Percentiles rank a stretch among this genome's conserved stretches.
phyloP scores from a whole-genome alignment of 257 asterid genomes.

The Ilex aquifolium region DNA sequence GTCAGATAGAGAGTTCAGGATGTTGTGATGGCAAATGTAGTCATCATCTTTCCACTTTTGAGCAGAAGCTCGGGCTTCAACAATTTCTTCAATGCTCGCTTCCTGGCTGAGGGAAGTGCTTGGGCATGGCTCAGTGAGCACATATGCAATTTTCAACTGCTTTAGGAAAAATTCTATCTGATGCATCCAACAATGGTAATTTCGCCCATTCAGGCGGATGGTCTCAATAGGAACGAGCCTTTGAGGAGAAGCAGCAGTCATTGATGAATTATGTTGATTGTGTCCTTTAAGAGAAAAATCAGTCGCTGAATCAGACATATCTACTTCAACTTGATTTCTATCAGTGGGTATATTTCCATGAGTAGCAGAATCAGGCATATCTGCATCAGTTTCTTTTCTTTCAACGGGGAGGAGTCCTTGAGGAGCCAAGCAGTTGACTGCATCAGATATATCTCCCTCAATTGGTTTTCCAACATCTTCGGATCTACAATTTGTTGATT shows the following conservation, averaged over 20 bases:
- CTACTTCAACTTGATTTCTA: slow-evolving; percentile 15
- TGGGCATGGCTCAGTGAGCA: slow-evolving; percentile 48
- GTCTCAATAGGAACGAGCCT: slow-evolving; percentile 45
- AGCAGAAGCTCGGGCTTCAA: slow-evolving; percentile 18
- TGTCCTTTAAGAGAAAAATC: slow-evolving; percentile 23
- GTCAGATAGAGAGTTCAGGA: slow-evolving; percentile 56
- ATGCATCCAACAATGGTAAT: slow-evolving; percentile 61
- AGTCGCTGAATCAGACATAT: slow-evolving; percentile 13
- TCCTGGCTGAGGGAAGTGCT: slow-evolving; percentile 18
- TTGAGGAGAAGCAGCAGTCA: slow-evolving; percentile 9
- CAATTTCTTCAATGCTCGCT: slow-evolving; percentile 30
- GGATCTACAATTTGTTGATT: slow-evolving; percentile 19
- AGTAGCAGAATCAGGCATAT: slow-evolving; percentile 14
- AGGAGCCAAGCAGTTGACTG: slow-evolving; percentile 11
- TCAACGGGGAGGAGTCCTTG: slow-evolving; percentile 15
- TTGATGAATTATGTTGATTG: slow-evolving; percentile 4
- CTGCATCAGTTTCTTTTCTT: slow-evolving; percentile 27
- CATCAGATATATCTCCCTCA: slow-evolving; percentile 4
- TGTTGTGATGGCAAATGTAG: slow-evolving; percentile 49
- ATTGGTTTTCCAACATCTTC: slow-evolving; percentile 28
- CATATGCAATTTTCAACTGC: slow-evolving; percentile 49
- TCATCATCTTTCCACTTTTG: slow-evolving; percentile 59
- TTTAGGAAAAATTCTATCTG: slow-evolving; percentile 51
- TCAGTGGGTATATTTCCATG: slow-evolving; percentile 16
- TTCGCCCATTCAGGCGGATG: slow-evolving; percentile 51